Base-by-base conservation (phyloP, 768 basidiomycete genomes). In the Mycena amicta region DNA sequence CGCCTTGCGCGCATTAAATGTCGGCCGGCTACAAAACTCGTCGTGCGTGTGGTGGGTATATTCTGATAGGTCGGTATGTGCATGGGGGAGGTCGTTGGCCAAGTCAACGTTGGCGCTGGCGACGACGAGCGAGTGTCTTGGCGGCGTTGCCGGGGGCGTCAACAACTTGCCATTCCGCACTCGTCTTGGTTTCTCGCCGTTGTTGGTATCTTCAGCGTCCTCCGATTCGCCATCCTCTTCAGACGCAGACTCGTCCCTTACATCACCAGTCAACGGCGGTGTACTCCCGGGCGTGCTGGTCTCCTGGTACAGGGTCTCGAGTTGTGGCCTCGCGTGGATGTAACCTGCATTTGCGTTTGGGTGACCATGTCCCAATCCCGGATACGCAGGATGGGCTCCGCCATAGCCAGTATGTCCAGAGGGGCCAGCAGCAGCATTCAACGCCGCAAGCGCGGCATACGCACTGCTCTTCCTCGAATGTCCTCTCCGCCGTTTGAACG, bases 1-100 rank as follows among this genome's bases (percentile, higher is more conserved):
- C 5, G 88, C 88, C 22, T 77, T 80, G 39, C 83, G 80, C 12
- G 82, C 85, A 65, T 90, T 85, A 76, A 90, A 90, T 3, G 74
- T 62, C 74, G 4, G 70, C 52, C 22, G 66, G 12, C 23, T 40
- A 49, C 26, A 28, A 5, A 49, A 28, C 5, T 49, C 3, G 6
- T 18, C 33, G 6, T 37, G 43, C 12, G 37, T 18, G 18, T 33
- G 45, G 29, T 59, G 31, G 28, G n/a, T n/a, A n/a, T n/a, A n/a
- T n/a, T n/a, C n/a, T n/a, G n/a, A n/a, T n/a, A n/a, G n/a, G n/a
- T n/a, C n/a, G n/a, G 50, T 20, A 20, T 30, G 41, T 37, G 26
- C 3, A 20, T 45, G 45, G 23, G 62, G 64, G 2, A 54, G 67
- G 0, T 64, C 63, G 4, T 55, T 68, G 12, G 59, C 68, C 20